Base-by-base conservation (phyloP, 129 eudicot species). In the Smallanthus sonchifolius region DNA sequence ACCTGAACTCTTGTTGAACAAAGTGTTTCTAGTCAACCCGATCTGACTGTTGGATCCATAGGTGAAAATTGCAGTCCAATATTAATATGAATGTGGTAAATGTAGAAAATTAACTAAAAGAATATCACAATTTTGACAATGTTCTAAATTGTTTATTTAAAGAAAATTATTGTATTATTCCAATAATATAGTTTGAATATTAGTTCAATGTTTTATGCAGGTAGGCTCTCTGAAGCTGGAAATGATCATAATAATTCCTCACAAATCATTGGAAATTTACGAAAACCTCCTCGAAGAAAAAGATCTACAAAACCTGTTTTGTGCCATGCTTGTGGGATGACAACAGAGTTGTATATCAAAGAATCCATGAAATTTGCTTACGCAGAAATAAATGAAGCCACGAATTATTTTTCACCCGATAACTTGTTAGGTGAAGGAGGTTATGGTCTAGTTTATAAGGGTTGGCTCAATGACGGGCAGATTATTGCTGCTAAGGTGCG, bases 361-460 rank as follows among this genome's bases (percentile, higher is more conserved):
- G 93, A 85, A 49, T 87, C 93, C 44, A 87, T 81, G 89, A 90
- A 70, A 70, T 87, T 83, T 45, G 82, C 85, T 73, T 82, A 81
- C 73, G 76, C 87, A 5, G 93, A 90, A 81, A 85, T 90, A 72
- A 87, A 90, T 67, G 89, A 74, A 28, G 96, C 96, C 15, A 90
- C 96, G 36, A 72, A 83, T 16, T 77, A 80, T 80, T 90, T 90
- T 80, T 85, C 96, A 5, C 28, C 57, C n/a, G 82, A 86, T 32
- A 87, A 85, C 75, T 75, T 90, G 66, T 76, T 90, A 75, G 96
- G 96, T 68, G 96, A 90, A 82, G 96, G 96, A 66, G 96, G 96
- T 68, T 90, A 90, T 82, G 96, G 96, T 68, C 76, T 74, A 65
- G 96, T 90, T 69, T 87, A 90, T 70, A 87, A 87, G 83, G 96